Conservation (phyloP, 805 yeast genomes). For the Starmerella potacharoeniae region DNA sequence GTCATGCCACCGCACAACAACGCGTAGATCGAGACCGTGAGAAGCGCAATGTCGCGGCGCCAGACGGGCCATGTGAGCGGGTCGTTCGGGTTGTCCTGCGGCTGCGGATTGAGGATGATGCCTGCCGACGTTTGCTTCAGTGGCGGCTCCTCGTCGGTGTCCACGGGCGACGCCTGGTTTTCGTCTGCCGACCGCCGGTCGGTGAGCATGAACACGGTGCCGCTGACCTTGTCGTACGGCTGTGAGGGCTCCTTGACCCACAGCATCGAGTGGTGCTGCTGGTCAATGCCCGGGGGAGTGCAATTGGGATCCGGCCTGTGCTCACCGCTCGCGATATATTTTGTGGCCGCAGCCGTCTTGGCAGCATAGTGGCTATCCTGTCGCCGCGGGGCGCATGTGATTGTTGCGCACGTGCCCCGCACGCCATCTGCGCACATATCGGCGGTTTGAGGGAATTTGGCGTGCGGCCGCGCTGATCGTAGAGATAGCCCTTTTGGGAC, state of each 20-base stretch:
- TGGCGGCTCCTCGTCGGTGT: slow-evolving; percentile 11
- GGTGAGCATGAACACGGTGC: slow-evolving; percentile 37
- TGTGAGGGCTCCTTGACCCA: slow-evolving; percentile 35
- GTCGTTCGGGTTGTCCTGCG: slow-evolving; percentile 51
- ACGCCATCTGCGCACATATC: too few relatives aligned
- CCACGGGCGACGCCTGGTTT: neutral
- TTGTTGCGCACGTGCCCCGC: too few relatives aligned
- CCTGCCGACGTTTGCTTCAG: slow-evolving; percentile 41
- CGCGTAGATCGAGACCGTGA: slow-evolving; percentile 45
- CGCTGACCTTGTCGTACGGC: slow-evolving; percentile 35
- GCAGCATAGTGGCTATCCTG: neutral
- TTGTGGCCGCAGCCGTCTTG: neutral
- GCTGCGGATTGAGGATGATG: slow-evolving; percentile 48
- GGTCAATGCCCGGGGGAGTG: neutral
- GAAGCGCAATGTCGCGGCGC: slow-evolving; percentile 44
- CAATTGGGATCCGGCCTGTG: neutral
- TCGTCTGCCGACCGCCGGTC: neutral
- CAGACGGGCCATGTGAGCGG: slow-evolving; percentile 57
- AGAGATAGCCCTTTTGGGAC: too few relatives aligned
- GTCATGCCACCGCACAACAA: slow-evolving; percentile 54
- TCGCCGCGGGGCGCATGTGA: neutral
- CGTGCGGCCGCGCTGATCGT: too few relatives aligned
- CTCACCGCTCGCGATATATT: neutral
- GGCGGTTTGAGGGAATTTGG: too few relatives aligned
- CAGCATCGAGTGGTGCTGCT: slow-evolving; percentile 14